A percentile compares a stretch with the other conserved stretches of the same genome.
phyloP scores from a whole-genome alignment of 441 rosid genomes.

The Populus hybrid region DNA sequence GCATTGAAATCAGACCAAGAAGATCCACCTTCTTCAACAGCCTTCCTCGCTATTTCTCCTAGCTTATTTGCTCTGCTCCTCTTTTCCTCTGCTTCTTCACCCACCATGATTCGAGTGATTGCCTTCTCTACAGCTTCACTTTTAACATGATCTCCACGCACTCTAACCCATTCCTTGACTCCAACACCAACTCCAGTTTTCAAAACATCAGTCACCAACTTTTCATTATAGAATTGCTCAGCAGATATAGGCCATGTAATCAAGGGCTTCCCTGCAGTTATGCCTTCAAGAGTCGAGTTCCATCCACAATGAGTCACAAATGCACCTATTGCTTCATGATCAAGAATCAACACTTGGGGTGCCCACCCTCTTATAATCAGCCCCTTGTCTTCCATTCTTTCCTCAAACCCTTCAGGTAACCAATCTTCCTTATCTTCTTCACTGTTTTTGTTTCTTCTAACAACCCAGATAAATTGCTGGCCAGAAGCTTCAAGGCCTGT shows the following conservation, averaged over 20 bases:
- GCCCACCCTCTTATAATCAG: slow-evolving; percentile 43
- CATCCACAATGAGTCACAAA: slow-evolving; percentile 50
- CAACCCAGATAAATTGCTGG: slow-evolving; percentile 38
- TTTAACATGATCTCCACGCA: background rate
- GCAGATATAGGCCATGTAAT: slow-evolving; percentile 25
- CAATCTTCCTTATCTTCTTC: slow-evolving; percentile 24
- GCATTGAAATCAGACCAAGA: background rate
- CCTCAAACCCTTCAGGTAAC: slow-evolving; percentile 39
- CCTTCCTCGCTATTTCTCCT: slow-evolving; percentile 11
- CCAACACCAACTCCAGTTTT: slow-evolving; percentile 24
- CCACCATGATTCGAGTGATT: slow-evolving; percentile 10
- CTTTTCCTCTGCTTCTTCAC: slow-evolving; percentile 14
- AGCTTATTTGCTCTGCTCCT: slow-evolving; percentile 7
- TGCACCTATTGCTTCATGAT: slow-evolving; percentile 33
- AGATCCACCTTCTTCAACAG: slow-evolving; percentile 20
- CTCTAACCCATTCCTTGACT: slow-evolving; percentile 3
- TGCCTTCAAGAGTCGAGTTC: slow-evolving; percentile 42
- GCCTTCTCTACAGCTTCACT: slow-evolving; percentile 14
- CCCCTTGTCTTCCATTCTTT: slow-evolving; percentile 28
- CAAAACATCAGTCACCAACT: slow-evolving; percentile 17
- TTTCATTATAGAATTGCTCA: slow-evolving; percentile 31
- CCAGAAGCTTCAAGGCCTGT: slow-evolving; percentile 33
- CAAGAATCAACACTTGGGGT: slow-evolving; percentile 37
- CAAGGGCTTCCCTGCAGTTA: slow-evolving; percentile 22
- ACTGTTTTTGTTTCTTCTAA: slow-evolving; percentile 8